Evolutionary conservation across 2,329 filamentous ascomycete species (phyloP).

Genomic region (Clonostachys sp.): DNA sequence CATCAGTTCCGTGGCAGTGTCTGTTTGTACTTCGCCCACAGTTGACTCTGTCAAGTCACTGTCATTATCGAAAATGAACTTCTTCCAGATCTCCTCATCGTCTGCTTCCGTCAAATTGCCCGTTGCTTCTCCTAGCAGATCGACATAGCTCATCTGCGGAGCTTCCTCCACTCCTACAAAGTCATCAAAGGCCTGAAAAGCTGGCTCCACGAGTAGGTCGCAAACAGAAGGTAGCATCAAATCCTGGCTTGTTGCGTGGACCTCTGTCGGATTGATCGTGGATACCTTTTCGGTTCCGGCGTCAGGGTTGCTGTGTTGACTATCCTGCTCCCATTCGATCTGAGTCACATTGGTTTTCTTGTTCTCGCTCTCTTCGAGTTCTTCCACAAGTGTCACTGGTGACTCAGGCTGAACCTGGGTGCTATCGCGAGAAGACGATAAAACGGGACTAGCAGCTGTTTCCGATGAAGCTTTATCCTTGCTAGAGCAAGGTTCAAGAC

Average conservation of each 20-base stretch:
- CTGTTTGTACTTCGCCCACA: constrained; percentile 4
- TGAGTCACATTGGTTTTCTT: no score
- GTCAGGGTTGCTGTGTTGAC: not conserved
- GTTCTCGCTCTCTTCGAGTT: no score
- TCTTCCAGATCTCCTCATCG: constrained; percentile 19
- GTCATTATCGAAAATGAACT: constrained; percentile 16
- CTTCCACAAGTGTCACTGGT: no score
- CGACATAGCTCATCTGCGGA: not conserved
- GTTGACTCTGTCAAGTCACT: constrained; percentile 7
- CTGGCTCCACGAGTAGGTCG: no score
- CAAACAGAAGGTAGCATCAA: not conserved
- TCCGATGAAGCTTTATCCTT: no score
- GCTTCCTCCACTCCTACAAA: not conserved
- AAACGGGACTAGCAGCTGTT: no score
- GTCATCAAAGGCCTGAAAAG: no score
- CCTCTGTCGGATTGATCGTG: not conserved
- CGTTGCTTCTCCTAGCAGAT: not conserved
- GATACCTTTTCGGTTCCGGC: not conserved
- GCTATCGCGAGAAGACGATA: no score
- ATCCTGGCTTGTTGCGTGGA: not conserved
- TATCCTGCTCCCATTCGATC: no score
- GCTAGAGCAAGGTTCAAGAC: no score
- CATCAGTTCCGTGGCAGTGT: not conserved
- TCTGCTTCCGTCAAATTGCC: not conserved
- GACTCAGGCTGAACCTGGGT: no score